These are phyloP conservation scores for Fusarium buharicum DNA, from an alignment of 2,329 filamentous ascomycete species.

Conservation along the genomic window DNA sequence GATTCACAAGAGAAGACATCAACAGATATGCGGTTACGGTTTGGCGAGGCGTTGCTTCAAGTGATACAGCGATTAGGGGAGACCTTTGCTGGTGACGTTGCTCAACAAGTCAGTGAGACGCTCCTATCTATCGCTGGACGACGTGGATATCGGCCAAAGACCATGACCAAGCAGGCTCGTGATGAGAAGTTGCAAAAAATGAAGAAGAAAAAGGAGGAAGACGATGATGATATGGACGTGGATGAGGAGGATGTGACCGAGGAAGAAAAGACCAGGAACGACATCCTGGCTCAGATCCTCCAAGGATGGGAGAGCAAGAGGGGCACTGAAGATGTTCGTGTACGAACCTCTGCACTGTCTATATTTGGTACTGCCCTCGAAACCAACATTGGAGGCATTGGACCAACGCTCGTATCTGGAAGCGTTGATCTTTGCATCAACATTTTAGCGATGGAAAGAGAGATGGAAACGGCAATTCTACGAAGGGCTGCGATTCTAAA, in stretches of 20 bases:
- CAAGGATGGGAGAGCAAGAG: slow-evolving; percentile 73
- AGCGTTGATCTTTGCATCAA: slow-evolving; percentile 72
- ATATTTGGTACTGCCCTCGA: slow-evolving; percentile 71
- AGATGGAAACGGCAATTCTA: slow-evolving; percentile 70
- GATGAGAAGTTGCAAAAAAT: slow-evolving; percentile 60
- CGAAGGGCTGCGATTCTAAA: slow-evolving; percentile 73
- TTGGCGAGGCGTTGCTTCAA: slow-evolving; percentile 74
- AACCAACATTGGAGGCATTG: slow-evolving; percentile 67
- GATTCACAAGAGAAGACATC: slow-evolving; percentile 68
- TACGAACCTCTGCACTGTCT: slow-evolving; percentile 75
- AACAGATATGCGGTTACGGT: slow-evolving; percentile 72
- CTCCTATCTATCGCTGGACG: slow-evolving; percentile 73
- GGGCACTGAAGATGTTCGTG: slow-evolving; percentile 74
- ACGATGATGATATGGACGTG: slow-evolving; percentile 57
- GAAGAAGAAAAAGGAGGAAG: slow-evolving; percentile 60
- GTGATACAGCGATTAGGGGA: slow-evolving; percentile 70
- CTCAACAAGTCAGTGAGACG: slow-evolving; percentile 63
- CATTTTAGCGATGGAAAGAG: slow-evolving; percentile 70
- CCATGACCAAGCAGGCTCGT: slow-evolving; percentile 64
- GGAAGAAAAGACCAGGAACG: slow-evolving; percentile 59
- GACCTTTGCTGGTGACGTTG: slow-evolving; percentile 64
- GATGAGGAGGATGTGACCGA: slow-evolving; percentile 61
- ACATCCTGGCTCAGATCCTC: slow-evolving; percentile 67
- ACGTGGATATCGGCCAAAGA: slow-evolving; percentile 69
- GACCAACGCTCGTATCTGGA: slow-evolving; percentile 61